phyloP scores from a whole-genome alignment of 805 yeast genomes.

The Wickerhamiella alocasiicola region DNA sequence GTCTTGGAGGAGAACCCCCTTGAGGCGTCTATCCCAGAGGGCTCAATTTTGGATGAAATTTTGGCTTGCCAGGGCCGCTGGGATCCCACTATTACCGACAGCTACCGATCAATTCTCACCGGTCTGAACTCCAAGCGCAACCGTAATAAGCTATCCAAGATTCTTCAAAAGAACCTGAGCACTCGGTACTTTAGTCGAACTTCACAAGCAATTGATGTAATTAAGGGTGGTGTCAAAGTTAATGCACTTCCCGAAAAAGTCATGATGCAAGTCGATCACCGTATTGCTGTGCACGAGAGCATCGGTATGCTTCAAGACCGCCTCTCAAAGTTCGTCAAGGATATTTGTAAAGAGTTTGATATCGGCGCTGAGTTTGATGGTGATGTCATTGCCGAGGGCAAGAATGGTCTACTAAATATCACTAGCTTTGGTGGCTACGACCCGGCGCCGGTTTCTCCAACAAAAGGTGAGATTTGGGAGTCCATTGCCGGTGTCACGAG shows the following conservation, averaged over 20 bases:
- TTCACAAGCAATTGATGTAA: slow-evolving; percentile 49
- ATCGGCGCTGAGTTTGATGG: slow-evolving; percentile 31
- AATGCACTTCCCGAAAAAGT: slow-evolving; percentile 60
- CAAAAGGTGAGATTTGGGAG: slow-evolving; percentile 32
- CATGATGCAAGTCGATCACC: slow-evolving; percentile 40
- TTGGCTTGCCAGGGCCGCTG: slow-evolving; percentile 47
- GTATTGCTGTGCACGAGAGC: slow-evolving; percentile 48
- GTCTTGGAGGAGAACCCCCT: slow-evolving; percentile 48
- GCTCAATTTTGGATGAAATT: slow-evolving; percentile 46
- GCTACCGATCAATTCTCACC: not conserved
- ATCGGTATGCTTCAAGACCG: slow-evolving; percentile 33
- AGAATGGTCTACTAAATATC: slow-evolving; percentile 8
- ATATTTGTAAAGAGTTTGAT: slow-evolving; percentile 34
- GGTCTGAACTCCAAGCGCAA: not conserved
- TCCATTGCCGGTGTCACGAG: slow-evolving; percentile 47
- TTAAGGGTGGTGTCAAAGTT: slow-evolving; percentile 58
- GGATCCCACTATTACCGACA: not conserved
- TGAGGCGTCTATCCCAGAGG: slow-evolving; percentile 34
- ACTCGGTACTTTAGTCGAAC: slow-evolving; percentile 37
- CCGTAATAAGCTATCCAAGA: slow-evolving; percentile 8
- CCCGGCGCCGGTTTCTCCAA: slow-evolving; percentile 40
- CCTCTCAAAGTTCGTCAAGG: slow-evolving; percentile 28
- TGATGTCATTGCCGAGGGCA: slow-evolving; percentile 3
- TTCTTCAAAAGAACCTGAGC: slow-evolving; percentile 14
- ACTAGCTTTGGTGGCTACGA: slow-evolving; percentile 25